A percentile compares a stretch with the other conserved stretches of the same genome.
Conservation (phyloP, 2,329 filamentous ascomycete species). For the Talaromyces marneffei region DNA sequence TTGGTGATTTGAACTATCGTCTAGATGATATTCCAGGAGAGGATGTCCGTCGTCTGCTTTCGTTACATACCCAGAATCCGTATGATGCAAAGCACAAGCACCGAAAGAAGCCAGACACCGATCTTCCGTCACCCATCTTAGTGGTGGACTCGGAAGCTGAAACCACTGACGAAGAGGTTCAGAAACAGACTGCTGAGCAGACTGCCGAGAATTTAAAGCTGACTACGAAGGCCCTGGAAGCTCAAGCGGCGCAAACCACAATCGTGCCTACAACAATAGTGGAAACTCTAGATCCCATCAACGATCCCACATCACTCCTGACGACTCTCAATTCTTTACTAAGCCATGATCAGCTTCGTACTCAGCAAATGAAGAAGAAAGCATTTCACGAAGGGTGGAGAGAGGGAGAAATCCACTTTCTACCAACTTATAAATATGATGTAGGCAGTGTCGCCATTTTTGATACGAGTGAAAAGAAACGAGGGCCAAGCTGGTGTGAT, state of each 20-base stretch:
- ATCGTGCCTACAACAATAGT: slow-evolving; percentile 16
- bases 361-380: slow-evolving; percentile 67
- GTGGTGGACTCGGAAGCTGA: slow-evolving; percentile 10
- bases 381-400: slow-evolving; percentile 87
- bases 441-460: slow-evolving; percentile 87
- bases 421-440: slow-evolving; percentile 98
- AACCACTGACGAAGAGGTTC: slow-evolving; percentile 3
- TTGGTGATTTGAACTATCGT: slow-evolving; percentile 92
- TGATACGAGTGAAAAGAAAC: slow-evolving; percentile 89
- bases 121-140: slow-evolving; percentile 17
- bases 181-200: slow-evolving; percentile 7
- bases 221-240: not conserved
- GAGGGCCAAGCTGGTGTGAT: slow-evolving; percentile 95
- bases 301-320: slow-evolving; percentile 80
- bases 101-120: slow-evolving; percentile 23
- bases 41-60: slow-evolving; percentile 78
- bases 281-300: slow-evolving; percentile 62
- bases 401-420: slow-evolving; percentile 79
- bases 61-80: slow-evolving; percentile 73
- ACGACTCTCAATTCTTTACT: slow-evolving; percentile 82
- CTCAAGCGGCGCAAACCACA: not conserved
- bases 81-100: slow-evolving; percentile 54
- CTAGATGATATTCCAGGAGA: slow-evolving; percentile 82
- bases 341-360: slow-evolving; percentile 78
- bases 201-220: not conserved